These are phyloP conservation scores for Cladophialophora immunda DNA, from an alignment of 2,329 filamentous ascomycete species.

Conservation along the genomic window DNA sequence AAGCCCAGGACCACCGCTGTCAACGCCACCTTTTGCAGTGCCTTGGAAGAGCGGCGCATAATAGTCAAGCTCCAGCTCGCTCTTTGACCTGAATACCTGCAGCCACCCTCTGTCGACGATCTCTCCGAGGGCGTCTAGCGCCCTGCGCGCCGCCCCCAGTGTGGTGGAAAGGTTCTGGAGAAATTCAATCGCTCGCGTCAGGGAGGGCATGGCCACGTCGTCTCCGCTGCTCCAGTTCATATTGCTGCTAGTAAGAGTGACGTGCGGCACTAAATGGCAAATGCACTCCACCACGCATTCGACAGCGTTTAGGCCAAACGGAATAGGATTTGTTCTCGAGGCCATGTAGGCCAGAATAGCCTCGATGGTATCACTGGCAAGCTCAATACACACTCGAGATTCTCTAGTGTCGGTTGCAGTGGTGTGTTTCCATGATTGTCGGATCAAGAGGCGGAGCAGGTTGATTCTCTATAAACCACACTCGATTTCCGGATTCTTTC, in stretches of 20 bases:
- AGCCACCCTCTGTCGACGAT: constrained; percentile 14
- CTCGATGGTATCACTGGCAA: constrained; percentile 15
- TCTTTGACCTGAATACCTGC: neutral
- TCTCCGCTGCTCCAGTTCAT: neutral
- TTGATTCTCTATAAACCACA: constrained; percentile 2
- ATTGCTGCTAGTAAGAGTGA: neutral
- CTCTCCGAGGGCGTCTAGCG: constrained; percentile 11
- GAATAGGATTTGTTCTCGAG: constrained; percentile 7
- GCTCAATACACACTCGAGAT: constrained; percentile 13
- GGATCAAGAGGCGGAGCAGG: constrained; percentile 12
- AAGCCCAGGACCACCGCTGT: neutral
- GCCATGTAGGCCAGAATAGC: constrained; percentile 16
- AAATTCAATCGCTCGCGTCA: constrained; percentile 14
- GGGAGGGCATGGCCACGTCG: constrained; percentile 6
- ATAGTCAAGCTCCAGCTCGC: neutral
- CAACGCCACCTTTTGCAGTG: neutral
- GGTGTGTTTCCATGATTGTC: constrained; percentile 15
- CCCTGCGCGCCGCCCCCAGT: constrained; percentile 11
- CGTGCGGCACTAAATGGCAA: constrained; percentile 12
- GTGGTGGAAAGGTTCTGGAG: constrained; percentile 7
- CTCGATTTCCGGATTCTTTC: neutral
- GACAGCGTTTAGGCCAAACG: constrained; percentile 15
- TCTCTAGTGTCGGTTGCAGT: constrained; percentile 8
- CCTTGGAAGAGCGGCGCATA: neutral
- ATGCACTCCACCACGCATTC: constrained; percentile 16